These are phyloP conservation scores for Fusarium verrucosum DNA, from an alignment of 2,329 filamentous ascomycete genomes.

Conservation along the genomic window DNA sequence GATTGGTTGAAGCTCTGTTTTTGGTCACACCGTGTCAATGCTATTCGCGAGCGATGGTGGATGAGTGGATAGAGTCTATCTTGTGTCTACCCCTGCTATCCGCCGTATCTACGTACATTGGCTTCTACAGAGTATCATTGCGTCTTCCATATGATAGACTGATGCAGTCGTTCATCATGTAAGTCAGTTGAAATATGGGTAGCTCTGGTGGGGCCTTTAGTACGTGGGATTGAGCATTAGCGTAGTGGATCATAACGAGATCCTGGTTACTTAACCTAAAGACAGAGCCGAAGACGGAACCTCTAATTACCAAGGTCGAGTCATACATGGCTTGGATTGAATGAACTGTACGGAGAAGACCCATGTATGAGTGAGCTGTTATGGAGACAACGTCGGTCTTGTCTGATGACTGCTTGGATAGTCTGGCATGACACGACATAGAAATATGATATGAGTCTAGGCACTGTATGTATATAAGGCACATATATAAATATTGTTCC, in stretches of 20 bases:
- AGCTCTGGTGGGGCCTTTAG: slow-evolving; percentile 4
- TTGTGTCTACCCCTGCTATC: too few species aligned
- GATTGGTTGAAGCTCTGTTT: background rate
- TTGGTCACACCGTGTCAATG: background rate
- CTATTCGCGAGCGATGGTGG: background rate
- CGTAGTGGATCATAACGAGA: slow-evolving; percentile 10
- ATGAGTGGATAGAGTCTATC: background rate
- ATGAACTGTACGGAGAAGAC: background rate
- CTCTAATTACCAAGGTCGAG: slow-evolving; percentile 26
- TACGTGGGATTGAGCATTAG: slow-evolving; percentile 5
- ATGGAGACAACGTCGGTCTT: slow-evolving; percentile 23
- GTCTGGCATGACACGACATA: background rate
- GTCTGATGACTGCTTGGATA: slow-evolving; percentile 3
- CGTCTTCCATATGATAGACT: too few species aligned
- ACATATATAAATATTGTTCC: slow-evolving; percentile 4
- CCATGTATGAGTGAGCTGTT: slow-evolving; percentile 25
- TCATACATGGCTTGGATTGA: slow-evolving; percentile 29
- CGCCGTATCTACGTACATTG: too few species aligned
- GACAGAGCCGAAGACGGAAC: slow-evolving; percentile 42
- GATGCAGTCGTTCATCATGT: slow-evolving; percentile 2
- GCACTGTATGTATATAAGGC: too few species aligned
- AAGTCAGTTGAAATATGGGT: slow-evolving; percentile 6
- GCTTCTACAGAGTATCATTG: background rate
- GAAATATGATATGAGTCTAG: too few species aligned
- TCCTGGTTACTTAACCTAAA: background rate